phyloP scores from a whole-genome alignment of 2,329 filamentous ascomycete genomes.

The Pseudogymnoascus sp. region DNA sequence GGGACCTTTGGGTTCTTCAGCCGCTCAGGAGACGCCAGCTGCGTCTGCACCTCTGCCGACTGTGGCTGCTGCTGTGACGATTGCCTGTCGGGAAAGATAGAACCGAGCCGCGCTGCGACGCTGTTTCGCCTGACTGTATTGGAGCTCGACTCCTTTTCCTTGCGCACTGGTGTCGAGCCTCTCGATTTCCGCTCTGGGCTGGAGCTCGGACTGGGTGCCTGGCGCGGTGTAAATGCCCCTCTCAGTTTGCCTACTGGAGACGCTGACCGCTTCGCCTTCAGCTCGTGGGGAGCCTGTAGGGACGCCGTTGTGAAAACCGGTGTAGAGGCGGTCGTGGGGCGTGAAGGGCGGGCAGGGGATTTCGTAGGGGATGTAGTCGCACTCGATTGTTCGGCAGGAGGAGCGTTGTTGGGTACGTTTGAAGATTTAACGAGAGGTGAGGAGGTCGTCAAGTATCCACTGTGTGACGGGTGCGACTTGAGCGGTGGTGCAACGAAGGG shows the following conservation, averaged over 20 bases:
- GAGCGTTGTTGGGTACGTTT: slow-evolving; percentile 35
- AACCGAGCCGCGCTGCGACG: slow-evolving; percentile 23
- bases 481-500: slow-evolving; percentile 33
- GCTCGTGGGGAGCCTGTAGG: slow-evolving; percentile 36
- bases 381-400: neutral
- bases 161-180: slow-evolving; percentile 14
- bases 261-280: slow-evolving; percentile 47
- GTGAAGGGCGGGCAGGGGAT: slow-evolving; percentile 23
- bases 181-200: slow-evolving; percentile 35
- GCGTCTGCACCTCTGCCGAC: neutral
- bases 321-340: slow-evolving; percentile 25
- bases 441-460: slow-evolving; percentile 59
- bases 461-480: slow-evolving; percentile 55
- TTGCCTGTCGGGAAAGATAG: slow-evolving; percentile 24
- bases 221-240: slow-evolving; percentile 53
- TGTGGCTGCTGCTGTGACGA: slow-evolving; percentile 9
- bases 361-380: slow-evolving; percentile 27
- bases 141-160: slow-evolving; percentile 14
- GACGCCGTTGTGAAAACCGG: slow-evolving; percentile 28
- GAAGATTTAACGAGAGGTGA: slow-evolving; percentile 57
- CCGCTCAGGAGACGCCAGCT: neutral
- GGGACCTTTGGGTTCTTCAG: neutral
- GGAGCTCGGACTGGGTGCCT: slow-evolving; percentile 34
- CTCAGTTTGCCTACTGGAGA: slow-evolving; percentile 66
- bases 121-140: slow-evolving; percentile 20